phyloP scores from a whole-genome alignment of 805 yeast species.

The Tetrapisispora taiwanensis region DNA sequence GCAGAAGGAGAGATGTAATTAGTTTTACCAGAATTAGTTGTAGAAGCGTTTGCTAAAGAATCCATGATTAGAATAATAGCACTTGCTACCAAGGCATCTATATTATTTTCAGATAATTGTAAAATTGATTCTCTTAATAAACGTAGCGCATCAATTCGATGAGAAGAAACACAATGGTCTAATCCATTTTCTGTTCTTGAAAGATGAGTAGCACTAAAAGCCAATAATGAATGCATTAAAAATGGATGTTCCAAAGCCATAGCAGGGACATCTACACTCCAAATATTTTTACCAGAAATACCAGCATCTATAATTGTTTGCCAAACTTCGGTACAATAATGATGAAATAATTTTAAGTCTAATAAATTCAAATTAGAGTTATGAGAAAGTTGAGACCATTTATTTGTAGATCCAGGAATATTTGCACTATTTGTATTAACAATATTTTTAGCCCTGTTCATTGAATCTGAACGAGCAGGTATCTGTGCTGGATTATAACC shows the following conservation, averaged over 20 bases:
- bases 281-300: conserved; percentile 66
- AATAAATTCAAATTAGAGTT: conserved; percentile 47
- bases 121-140: conserved; percentile 76
- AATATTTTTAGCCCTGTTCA: background rate
- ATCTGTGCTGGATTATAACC: background rate
- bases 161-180: conserved; percentile 73
- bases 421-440: background rate
- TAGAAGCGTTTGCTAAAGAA: conserved; percentile 84
- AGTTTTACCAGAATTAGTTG: conserved; percentile 11
- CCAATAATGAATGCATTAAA: conserved; percentile 83
- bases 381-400: conserved; percentile 17
- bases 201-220: conserved; percentile 86
- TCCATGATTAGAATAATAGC: conserved; percentile 86
- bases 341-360: conserved; percentile 76
- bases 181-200: conserved; percentile 67
- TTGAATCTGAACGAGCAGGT: background rate
- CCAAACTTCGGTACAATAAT: conserved; percentile 76
- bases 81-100: conserved; percentile 88
- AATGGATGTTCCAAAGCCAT: conserved; percentile 82
- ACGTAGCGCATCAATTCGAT: conserved; percentile 78
- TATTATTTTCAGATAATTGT: conserved; percentile 71
- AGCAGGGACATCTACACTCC: conserved; percentile 82
- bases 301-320: conserved; percentile 86
- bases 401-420: background rate
- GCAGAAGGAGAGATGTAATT: conserved; percentile 75